Percentiles rank a stretch among this genome's conserved stretches.
Evolutionary conservation across 768 basidiomycete species (phyloP).

Genomic region (Mycena kentingensis): DNA sequence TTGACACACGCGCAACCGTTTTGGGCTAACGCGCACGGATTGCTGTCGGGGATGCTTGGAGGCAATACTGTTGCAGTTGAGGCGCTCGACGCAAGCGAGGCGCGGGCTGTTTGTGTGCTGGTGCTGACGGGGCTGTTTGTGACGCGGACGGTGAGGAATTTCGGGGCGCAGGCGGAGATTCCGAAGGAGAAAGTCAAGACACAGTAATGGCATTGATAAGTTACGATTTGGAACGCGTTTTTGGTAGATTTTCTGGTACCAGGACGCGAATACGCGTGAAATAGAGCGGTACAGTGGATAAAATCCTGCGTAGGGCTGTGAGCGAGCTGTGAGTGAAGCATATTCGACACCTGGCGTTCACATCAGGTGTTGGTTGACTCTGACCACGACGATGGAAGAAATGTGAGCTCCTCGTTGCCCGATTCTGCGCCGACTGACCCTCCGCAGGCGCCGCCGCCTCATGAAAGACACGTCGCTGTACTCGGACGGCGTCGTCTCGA

Average conservation of each 20-base stretch:
- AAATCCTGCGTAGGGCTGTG: background rate
- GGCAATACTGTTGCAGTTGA: conserved; percentile 36
- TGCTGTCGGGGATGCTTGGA: conserved; percentile 52
- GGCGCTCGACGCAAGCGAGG: conserved; percentile 61
- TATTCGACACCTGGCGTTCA: background rate
- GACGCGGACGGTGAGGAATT: conserved; percentile 67
- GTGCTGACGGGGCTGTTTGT: conserved; percentile 64
- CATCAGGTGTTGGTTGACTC: background rate
- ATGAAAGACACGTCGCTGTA: conserved; percentile 16
- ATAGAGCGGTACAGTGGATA: background rate
- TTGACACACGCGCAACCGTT: conserved; percentile 88
- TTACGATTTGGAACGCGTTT: too few species aligned
- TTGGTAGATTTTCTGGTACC: background rate
- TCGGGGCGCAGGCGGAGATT: conserved; percentile 32
- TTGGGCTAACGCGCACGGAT: conserved; percentile 62
- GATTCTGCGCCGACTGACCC: background rate
- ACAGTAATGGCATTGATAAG: conserved; percentile 19
- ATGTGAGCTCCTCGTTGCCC: background rate
- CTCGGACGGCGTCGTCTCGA: background rate
- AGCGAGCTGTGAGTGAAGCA: background rate
- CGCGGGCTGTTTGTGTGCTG: conserved; percentile 71
- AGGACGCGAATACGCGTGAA: background rate
- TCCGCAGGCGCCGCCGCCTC: conserved; percentile 18
- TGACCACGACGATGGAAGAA: conserved; percentile 14
- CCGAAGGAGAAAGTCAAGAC: conserved; percentile 22